Conservation (phyloP, 2,329 filamentous ascomycete species). For the Penicillium sp. region DNA sequence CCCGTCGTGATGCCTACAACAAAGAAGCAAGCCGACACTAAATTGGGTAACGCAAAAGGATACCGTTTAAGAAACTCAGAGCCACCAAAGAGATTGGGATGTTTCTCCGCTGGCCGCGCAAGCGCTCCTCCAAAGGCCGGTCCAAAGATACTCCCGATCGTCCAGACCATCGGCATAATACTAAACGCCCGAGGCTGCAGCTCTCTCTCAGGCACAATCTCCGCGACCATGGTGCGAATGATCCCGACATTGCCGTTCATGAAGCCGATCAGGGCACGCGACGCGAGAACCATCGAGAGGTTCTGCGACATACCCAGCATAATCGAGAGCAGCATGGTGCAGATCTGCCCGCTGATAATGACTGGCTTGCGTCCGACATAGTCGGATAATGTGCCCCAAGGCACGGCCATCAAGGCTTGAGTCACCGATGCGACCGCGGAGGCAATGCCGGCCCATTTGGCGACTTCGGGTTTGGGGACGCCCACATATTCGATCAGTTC, state of each 20-base stretch:
- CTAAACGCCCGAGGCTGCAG: slow-evolving; percentile 88
- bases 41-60: slow-evolving; percentile 83
- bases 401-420: slow-evolving; percentile 72
- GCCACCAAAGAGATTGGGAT: slow-evolving; percentile 71
- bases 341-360: slow-evolving; percentile 73
- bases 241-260: slow-evolving; percentile 96
- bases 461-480: slow-evolving; percentile 68
- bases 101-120: slow-evolving; percentile 76
- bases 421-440: slow-evolving; percentile 73
- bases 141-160: slow-evolving; percentile 82
- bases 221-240: slow-evolving; percentile 87
- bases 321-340: slow-evolving; percentile 80
- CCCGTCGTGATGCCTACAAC: slow-evolving; percentile 74
- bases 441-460: slow-evolving; percentile 78
- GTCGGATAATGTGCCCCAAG: slow-evolving; percentile 80
- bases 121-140: slow-evolving; percentile 87
- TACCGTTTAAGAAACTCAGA: slow-evolving; percentile 72
- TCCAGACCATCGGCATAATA: slow-evolving; percentile 92
- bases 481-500: slow-evolving; percentile 85
- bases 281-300: slow-evolving; percentile 76
- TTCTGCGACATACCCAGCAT: slow-evolving; percentile 83
- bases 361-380: slow-evolving; percentile 78
- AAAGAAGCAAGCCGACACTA: slow-evolving; percentile 78
- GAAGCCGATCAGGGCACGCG: slow-evolving; percentile 77
- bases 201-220: slow-evolving; percentile 85